Conservation (phyloP, 139 green algal species). For the Dunaliella primolecta region DNA sequence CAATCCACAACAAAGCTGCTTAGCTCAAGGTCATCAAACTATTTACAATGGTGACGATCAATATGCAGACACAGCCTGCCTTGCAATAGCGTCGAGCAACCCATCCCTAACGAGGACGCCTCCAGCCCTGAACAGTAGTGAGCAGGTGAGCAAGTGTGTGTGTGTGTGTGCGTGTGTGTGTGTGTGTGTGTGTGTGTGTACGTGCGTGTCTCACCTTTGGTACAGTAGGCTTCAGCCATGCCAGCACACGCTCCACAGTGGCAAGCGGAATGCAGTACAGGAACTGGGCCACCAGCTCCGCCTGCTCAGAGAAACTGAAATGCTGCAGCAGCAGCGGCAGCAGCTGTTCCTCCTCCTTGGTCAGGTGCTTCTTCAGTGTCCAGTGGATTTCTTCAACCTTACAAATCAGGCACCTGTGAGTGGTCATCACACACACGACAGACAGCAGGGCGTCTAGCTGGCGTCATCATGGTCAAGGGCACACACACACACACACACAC, state of each 20-base stretch:
- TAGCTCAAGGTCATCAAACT: no score
- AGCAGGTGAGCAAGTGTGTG: no score
- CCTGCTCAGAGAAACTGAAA: constrained; percentile 81
- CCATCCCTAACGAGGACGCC: no score
- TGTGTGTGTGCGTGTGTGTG: no score
- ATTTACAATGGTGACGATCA: no score
- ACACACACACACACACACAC: no score
- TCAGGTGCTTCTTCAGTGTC: constrained; percentile 89
- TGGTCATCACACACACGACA: no score
- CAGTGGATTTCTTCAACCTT: constrained; percentile 81
- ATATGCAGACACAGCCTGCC: no score
- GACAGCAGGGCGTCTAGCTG: background rate
- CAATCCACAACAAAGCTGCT: no score
- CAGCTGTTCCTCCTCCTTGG: constrained; percentile 96
- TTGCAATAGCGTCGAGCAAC: no score
- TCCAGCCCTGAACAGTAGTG: no score
- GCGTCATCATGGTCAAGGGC: background rate
- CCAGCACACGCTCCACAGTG: constrained; percentile 70
- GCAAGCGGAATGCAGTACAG: constrained; percentile 93
- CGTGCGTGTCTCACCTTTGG: constrained; percentile 16
- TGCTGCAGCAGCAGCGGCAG: constrained; percentile 88
- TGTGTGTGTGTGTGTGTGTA: no score
- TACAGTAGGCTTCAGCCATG: constrained; percentile 72
- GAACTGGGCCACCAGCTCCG: constrained; percentile 88
- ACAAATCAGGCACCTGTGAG: constrained; percentile 50